Evolutionary conservation across 257 asterid species (phyloP), one percentile per base, ranked within the genome.

Genomic region (Mentha longifolia): DNA sequence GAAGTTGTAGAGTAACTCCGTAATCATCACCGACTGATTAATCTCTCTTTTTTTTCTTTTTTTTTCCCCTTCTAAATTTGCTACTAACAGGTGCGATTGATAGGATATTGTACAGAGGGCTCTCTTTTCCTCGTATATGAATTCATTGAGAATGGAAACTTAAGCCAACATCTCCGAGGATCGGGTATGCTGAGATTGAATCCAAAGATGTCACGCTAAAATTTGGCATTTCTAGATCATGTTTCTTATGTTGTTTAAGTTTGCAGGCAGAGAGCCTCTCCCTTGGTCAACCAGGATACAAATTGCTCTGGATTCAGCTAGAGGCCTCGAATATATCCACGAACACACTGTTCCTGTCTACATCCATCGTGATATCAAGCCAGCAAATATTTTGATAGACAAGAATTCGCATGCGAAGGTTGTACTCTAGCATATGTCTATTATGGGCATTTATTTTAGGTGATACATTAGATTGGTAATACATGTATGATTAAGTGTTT

Each of bases 251-350:
- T 73, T 31, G 51, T 76, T 65, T 78, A 30, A 78, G 58, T 78
- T 68, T 79, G 65, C 82, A 91, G 98, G 74, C 51, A 84, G 81
- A 86, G 90, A 89, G 71, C 98, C 98, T 58, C 79, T 93, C 69
- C 69, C 96, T 47, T 93, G 98, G 98, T 50, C 96, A 77, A 80
- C 77, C 61, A 86, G 98, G 85, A 85, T 93, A 75, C 98, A 93
- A 79, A 93, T 93, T 71, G 97, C 98, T 42, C 89, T 91, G 57
- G 98, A 93, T 73, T 93, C 98, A 65, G 98, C 98, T 19, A 87
- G 98, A 82, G 98, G 98, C 67, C 96, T 93, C 37, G 98, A 93
- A 74, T 93, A 93, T 79, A 93, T 93, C 70, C 98, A 93, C n/a
- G 98, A 93, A 79, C 98, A 93, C 80, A 91, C 98, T 11, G 98